Evolutionary conservation across 768 basidiomycete species (phyloP).

Genomic region (Lactarius deliciosus): DNA sequence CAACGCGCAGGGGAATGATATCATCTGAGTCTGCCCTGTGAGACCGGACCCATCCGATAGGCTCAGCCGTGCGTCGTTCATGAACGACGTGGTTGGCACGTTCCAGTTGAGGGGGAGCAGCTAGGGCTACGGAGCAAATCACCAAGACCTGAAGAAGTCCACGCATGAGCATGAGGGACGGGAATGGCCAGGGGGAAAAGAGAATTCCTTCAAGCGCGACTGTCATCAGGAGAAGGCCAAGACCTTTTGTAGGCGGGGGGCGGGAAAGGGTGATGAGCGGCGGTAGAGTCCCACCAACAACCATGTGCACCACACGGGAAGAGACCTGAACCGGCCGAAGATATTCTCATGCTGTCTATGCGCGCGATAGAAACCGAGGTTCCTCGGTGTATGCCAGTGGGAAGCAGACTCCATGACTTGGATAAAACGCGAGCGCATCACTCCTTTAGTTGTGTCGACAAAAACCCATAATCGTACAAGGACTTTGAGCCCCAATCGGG

Average conservation of each 20-base stretch:
- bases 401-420: background rate
- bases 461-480: background rate
- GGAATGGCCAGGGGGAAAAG: background rate
- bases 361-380: background rate
- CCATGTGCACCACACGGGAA: background rate
- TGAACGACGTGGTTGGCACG: constrained; percentile 36
- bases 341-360: background rate
- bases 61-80: constrained; percentile 40
- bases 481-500: background rate
- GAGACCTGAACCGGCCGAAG: background rate
- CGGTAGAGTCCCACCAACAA: background rate
- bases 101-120: constrained; percentile 17
- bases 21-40: constrained; percentile 36
- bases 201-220: background rate
- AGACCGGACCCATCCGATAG: constrained; percentile 37
- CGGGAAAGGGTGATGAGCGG: background rate
- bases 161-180: constrained; percentile 24
- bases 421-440: background rate
- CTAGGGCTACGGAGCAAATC: constrained; percentile 28
- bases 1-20: constrained; percentile 46
- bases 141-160: constrained; percentile 19
- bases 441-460: background rate
- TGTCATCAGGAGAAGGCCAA: background rate
- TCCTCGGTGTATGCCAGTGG: background rate
- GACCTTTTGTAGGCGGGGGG: background rate